Evolutionary conservation across 805 yeast genomes (phyloP), one percentile per base, ranked within the genome.

Genomic region (Metschnikowia vanudenii): DNA sequence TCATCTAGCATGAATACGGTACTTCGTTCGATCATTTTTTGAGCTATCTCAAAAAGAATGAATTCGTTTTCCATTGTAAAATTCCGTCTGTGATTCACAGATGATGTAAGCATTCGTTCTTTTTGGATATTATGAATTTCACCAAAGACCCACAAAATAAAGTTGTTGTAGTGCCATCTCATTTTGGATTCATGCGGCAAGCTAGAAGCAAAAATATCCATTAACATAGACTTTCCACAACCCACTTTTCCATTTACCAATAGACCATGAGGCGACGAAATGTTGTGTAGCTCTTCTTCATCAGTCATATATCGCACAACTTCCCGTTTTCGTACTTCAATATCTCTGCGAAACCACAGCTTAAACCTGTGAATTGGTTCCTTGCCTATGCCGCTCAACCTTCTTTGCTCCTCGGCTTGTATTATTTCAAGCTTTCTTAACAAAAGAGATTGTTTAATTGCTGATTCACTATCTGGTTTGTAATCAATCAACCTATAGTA

Each of bases 101-200:
- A 65, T 40, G 65, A 63, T 52, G 64, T 68, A 52, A 62, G 50
- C 43, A 58, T 43, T 35, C 82, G 63, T 39, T 79, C 71, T 40
- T 73, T 65, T 47, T 79, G 77, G 33, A 81, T 75, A 4, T 60
- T 51, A 58, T 84, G 85, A 54, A 84, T 83, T 57, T 82, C 82
- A 28, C 73, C 69, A 53, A 77, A 82, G 1, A 84, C 80, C 84
- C 86, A 82, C 4, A 84, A 67, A 58, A 85, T 84, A 57, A 85
- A 84, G 53, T 78, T 81, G 53, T 80, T 79, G 58, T 81, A 85
- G 59, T 85, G 91, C 81, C 88, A 82, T 46, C 91, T 67, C 65
- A 79, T 73, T 53, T 85, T 85, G 1, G 83, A 76, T 19, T 69
- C 67, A 50, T 81, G 79, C 0, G 90, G 91, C 24, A 85, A 65